Conservation (phyloP, 495 filamentous ascomycete genomes). For the Paragyromitra xinjiangensis region DNA sequence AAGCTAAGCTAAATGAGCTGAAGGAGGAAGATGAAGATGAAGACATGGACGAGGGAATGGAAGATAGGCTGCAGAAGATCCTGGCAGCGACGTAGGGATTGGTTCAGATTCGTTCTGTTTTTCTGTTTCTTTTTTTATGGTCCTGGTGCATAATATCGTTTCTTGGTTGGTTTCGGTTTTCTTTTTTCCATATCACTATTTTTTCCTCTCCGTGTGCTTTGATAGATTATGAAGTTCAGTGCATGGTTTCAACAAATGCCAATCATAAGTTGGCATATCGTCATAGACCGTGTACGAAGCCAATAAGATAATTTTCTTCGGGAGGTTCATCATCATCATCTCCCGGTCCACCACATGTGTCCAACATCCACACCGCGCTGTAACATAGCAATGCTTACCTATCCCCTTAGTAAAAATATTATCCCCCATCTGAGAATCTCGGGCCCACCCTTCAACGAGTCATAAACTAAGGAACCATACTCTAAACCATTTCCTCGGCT, state of each 20-base stretch:
- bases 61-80: conserved; percentile 59
- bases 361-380: neutral
- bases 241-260: neutral
- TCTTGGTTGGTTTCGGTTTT: neutral
- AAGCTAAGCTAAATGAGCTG: conserved; percentile 36
- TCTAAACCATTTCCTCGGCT: neutral
- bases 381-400: neutral
- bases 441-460: neutral
- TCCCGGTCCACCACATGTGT: neutral
- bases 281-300: neutral
- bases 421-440: neutral
- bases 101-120: conserved; percentile 1
- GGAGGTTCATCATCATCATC: neutral
- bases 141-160: conserved; percentile 3
- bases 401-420: neutral
- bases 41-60: conserved; percentile 60
- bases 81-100: conserved; percentile 26
- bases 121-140: neutral
- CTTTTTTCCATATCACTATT: neutral
- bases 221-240: neutral
- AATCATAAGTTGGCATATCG: neutral
- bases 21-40: conserved; percentile 58
- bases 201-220: neutral
- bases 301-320: neutral
- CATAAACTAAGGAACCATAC: neutral